Conservation (phyloP, 306 rosid genomes). For the Glycyrrhiza uralensis region DNA sequence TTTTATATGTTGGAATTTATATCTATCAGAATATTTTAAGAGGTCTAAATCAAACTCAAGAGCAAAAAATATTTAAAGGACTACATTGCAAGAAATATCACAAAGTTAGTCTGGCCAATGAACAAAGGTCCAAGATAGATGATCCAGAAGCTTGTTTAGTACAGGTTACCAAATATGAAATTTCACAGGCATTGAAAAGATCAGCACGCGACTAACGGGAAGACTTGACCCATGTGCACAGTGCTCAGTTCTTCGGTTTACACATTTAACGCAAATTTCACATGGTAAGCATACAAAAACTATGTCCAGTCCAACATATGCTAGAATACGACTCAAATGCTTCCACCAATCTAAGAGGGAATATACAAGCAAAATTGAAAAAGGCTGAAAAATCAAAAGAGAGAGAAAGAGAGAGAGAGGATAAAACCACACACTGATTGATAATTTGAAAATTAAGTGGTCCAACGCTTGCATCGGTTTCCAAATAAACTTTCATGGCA, state of each 20-base stretch:
- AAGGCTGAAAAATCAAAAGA: too few relatives aligned
- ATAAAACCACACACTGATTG: not conserved
- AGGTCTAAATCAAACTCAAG: not conserved
- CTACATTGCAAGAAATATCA: not conserved
- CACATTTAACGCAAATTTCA: not conserved
- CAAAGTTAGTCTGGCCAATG: not conserved
- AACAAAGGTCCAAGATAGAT: not conserved
- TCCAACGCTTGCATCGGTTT: not conserved
- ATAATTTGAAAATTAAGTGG: not conserved
- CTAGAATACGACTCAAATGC: not conserved
- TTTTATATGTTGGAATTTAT: not conserved
- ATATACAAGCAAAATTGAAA: too few relatives aligned
- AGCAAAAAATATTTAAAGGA: not conserved
- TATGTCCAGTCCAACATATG: not conserved
- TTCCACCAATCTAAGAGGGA: not conserved
- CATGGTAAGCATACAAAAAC: not conserved
- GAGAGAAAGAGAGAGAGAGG: too few relatives aligned
- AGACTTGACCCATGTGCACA: not conserved
- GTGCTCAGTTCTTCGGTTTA: not conserved
- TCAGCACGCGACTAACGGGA: not conserved
- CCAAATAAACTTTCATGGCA: not conserved
- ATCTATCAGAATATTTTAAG: not conserved
- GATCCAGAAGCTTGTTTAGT: not conserved
- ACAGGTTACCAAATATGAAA: not conserved
- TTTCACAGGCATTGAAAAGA: not conserved